Evolutionary conservation across 129 eudicot genomes (phyloP).

Genomic region (Lactuca saligna): DNA sequence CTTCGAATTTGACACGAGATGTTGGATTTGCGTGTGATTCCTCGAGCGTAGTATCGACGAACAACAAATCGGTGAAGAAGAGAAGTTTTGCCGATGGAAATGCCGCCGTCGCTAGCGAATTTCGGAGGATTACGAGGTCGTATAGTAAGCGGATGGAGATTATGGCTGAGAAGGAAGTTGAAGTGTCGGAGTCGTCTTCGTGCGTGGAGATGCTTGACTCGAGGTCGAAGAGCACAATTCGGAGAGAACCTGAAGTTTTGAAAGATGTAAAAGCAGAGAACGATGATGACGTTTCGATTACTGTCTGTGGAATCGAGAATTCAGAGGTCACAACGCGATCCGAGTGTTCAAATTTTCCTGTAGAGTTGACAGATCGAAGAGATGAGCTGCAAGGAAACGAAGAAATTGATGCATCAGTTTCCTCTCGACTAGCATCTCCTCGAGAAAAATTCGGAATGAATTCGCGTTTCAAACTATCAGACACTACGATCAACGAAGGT

Average conservation of each 20-base stretch:
- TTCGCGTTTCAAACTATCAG: constrained; percentile 20
- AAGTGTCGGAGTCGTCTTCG: constrained; percentile 59
- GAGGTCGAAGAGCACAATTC: constrained; percentile 39
- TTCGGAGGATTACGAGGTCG: constrained; percentile 54
- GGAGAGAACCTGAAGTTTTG: constrained; percentile 30
- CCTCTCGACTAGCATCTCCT: constrained; percentile 31
- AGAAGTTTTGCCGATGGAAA: constrained; percentile 30
- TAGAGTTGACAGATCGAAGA: constrained; percentile 19
- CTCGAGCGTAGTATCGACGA: constrained; percentile 50
- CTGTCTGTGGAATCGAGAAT: constrained; percentile 19
- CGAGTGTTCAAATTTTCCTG: constrained; percentile 34
- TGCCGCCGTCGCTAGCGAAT: constrained; percentile 32
- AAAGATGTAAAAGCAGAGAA: constrained; percentile 22
- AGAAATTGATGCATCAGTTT: constrained; percentile 36
- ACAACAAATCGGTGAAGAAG: constrained; percentile 39
- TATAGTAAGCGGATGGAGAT: constrained; percentile 38
- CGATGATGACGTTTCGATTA: constrained; percentile 23
- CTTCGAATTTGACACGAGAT: constrained; percentile 33
- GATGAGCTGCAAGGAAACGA: constrained; percentile 27
- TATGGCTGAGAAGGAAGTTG: constrained; percentile 23
- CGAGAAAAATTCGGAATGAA: constrained; percentile 5
- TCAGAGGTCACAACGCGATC: constrained; percentile 42
- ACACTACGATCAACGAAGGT: constrained; percentile 25
- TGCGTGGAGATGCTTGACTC: constrained; percentile 60
- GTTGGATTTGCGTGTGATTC: constrained; percentile 52